Evolutionary conservation across 2,329 filamentous ascomycete species (phyloP).

Genomic region (Penicillium rolfsii): DNA sequence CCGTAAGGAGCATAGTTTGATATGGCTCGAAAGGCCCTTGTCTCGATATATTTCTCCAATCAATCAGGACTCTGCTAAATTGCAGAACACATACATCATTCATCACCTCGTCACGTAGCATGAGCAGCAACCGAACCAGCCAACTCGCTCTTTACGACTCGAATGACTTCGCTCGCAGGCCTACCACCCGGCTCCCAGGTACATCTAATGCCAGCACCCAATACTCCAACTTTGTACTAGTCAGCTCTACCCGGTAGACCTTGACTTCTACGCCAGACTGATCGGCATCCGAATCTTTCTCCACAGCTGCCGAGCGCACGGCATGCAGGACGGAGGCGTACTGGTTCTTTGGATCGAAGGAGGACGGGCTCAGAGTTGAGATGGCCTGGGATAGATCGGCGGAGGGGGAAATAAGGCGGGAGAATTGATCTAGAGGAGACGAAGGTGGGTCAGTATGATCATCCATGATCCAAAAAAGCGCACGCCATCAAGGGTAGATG

Average conservation of each 20-base stretch:
- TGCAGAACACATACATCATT: neutral
- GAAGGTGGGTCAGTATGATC: conserved; percentile 15
- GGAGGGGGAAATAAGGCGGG: conserved; percentile 59
- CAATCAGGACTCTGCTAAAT: neutral
- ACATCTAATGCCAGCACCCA: conserved; percentile 71
- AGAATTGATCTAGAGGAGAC: conserved; percentile 64
- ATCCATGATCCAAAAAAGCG: neutral
- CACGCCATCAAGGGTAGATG: conserved; percentile 9
- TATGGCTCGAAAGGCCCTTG: neutral
- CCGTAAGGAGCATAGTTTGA: neutral
- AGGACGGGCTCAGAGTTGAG: conserved; percentile 66
- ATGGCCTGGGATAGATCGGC: conserved; percentile 47
- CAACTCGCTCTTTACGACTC: conserved; percentile 59
- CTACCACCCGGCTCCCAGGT: conserved; percentile 67
- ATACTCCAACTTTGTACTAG: conserved; percentile 71
- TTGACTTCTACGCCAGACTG: conserved; percentile 61
- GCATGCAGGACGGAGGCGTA: conserved; percentile 61
- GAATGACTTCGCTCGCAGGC: conserved; percentile 75
- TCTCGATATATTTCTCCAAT: neutral
- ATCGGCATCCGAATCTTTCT: conserved; percentile 26
- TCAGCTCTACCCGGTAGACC: conserved; percentile 71
- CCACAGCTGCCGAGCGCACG: conserved; percentile 56
- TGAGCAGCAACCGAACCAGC: neutral
- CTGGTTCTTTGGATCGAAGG: conserved; percentile 73
- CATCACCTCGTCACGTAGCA: neutral